Conservation (phyloP, 495 filamentous ascomycete species). For the Neurospora sp. region DNA sequence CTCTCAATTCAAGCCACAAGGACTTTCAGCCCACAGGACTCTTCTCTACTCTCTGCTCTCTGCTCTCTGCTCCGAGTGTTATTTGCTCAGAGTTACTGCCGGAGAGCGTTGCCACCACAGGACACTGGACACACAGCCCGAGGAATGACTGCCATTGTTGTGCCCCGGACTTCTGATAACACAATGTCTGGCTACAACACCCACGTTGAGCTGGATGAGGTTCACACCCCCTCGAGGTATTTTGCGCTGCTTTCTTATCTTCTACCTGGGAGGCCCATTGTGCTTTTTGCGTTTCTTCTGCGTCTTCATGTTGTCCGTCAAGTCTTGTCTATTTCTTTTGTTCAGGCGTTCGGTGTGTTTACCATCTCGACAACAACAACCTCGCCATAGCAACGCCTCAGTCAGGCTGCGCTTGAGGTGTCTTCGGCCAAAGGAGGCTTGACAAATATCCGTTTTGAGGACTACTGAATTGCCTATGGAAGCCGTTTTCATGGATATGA, state of each 20-base stretch:
- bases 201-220: slow-evolving; percentile 40
- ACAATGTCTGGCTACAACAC: slow-evolving; percentile 38
- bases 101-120: slow-evolving; percentile 6
- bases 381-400: not conserved
- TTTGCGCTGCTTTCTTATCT: slow-evolving; percentile 26
- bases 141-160: slow-evolving; percentile 36
- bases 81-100: slow-evolving; percentile 4
- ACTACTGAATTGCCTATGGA: slow-evolving; percentile 1
- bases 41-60: slow-evolving; percentile 4
- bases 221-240: slow-evolving; percentile 46
- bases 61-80: slow-evolving; percentile 12
- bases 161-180: slow-evolving; percentile 26
- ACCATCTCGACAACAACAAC: not conserved
- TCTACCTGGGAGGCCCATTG: slow-evolving; percentile 23
- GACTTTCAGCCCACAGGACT: slow-evolving; percentile 14
- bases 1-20: not conserved
- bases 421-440: not conserved
- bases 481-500: not conserved
- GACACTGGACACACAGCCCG: not conserved
- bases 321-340: slow-evolving; percentile 15
- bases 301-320: slow-evolving; percentile 16
- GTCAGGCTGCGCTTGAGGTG: not conserved
- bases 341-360: not conserved
- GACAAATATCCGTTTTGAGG: not conserved
- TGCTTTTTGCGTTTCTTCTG: slow-evolving; percentile 10